Conservation (phyloP, 768 basidiomycete genomes). For the Collybia mongolica region DNA sequence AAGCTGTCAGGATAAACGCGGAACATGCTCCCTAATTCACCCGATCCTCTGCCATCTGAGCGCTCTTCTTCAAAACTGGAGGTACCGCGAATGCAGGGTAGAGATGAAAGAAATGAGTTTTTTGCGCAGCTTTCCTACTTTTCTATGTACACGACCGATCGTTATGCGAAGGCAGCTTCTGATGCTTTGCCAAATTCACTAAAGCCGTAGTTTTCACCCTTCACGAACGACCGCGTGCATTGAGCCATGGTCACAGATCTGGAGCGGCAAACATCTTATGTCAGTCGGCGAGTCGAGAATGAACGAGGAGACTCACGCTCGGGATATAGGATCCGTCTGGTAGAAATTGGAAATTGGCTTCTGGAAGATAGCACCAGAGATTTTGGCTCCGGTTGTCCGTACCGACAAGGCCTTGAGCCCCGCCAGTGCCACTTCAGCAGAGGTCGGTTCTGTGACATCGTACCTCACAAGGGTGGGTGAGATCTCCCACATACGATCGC, state of each 20-base stretch:
- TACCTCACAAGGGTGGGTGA: slow-evolving; percentile 88
- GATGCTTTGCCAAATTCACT: slow-evolving; percentile 45
- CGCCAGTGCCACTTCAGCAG: slow-evolving; percentile 63
- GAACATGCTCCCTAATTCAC: too few species aligned
- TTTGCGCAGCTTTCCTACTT: too few species aligned
- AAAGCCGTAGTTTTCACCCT: slow-evolving; percentile 64
- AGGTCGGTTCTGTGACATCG: slow-evolving; percentile 77
- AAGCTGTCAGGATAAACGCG: too few species aligned
- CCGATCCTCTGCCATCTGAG: too few species aligned
- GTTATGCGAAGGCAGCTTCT: slow-evolving; percentile 40
- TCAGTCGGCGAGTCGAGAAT: not conserved
- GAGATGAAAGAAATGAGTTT: too few species aligned
- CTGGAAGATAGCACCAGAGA: slow-evolving; percentile 59
- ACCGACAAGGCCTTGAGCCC: slow-evolving; percentile 64
- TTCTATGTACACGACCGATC: too few species aligned
- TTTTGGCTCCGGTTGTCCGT: slow-evolving; percentile 52
- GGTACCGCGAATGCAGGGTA: too few species aligned
- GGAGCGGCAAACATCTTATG: slow-evolving; percentile 3
- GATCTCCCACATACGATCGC: slow-evolving; percentile 97
- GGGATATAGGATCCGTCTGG: slow-evolving; percentile 91
- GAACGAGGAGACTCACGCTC: slow-evolving; percentile 63
- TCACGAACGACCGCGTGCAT: slow-evolving; percentile 84
- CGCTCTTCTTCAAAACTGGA: too few species aligned
- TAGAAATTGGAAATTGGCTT: slow-evolving; percentile 93
- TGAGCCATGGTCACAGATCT: slow-evolving; percentile 97